phyloP scores from a whole-genome alignment of 352 stramenopile species.

The Phytophthora pseudosyringae region DNA sequence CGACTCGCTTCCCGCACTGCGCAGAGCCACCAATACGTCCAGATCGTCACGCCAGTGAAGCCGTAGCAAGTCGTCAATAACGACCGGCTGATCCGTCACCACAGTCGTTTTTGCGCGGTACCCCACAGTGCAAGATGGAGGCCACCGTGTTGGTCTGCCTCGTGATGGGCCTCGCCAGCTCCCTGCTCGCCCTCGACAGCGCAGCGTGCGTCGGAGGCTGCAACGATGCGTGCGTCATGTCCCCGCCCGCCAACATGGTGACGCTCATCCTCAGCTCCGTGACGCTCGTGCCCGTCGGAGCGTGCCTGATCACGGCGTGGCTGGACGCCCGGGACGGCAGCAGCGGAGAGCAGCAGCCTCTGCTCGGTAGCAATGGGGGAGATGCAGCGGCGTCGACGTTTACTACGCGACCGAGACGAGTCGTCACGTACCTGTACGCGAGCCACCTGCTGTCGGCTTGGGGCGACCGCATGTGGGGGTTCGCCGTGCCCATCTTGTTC shows the following conservation, averaged over 20 bases:
- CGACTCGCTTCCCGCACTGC: not conserved
- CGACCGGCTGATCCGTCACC: not conserved
- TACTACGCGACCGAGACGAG: slow-evolving; percentile 33
- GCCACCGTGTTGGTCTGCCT: slow-evolving; percentile 13
- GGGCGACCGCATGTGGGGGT: slow-evolving; percentile 85
- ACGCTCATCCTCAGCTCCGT: slow-evolving; percentile 18
- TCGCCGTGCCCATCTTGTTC: slow-evolving; percentile 82
- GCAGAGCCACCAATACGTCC: slow-evolving; percentile 1
- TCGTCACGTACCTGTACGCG: slow-evolving; percentile 76
- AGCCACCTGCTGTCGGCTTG: slow-evolving; percentile 80
- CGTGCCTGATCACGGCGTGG: slow-evolving; percentile 18
- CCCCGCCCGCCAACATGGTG: slow-evolving; percentile 19
- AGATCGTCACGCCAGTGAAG: too few species aligned
- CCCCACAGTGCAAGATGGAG: slow-evolving; percentile 11
- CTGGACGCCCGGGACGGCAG: slow-evolving; percentile 2
- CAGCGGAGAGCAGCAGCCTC: slow-evolving; percentile 4
- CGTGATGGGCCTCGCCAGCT: slow-evolving; percentile 7
- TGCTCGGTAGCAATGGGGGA: slow-evolving; percentile 2
- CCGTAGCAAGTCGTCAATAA: not conserved
- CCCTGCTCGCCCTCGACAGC: slow-evolving; percentile 14
- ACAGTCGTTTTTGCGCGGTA: slow-evolving; percentile 4
- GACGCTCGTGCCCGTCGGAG: slow-evolving; percentile 12
- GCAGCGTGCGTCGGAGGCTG: slow-evolving; percentile 1
- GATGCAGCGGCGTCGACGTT: not conserved
- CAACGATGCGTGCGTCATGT: slow-evolving; percentile 14